Conservation (phyloP, 2,329 filamentous ascomycete genomes). For the Xylaria sp. region DNA sequence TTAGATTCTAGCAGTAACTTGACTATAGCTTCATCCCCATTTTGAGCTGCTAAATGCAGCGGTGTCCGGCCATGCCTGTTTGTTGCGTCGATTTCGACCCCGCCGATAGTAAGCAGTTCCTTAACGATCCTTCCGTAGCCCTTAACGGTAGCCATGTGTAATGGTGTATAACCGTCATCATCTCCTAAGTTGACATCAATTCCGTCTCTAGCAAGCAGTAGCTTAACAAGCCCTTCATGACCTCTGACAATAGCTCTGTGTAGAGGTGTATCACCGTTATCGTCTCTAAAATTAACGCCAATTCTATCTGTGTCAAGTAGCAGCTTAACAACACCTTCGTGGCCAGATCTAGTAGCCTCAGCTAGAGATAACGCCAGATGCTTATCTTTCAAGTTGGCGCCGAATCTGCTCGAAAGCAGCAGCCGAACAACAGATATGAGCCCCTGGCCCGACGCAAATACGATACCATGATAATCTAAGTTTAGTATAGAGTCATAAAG, state of each 20-base stretch:
- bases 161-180: not conserved
- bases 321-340: not conserved
- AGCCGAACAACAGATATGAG: too few relatives aligned
- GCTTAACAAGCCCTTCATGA: not conserved
- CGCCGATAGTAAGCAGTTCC: not conserved
- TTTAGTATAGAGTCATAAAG: not conserved
- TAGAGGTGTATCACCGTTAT: not conserved
- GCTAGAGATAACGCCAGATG: not conserved
- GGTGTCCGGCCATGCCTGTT: not conserved
- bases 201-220: not conserved
- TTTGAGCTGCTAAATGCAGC: too few relatives aligned
- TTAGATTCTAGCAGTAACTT: too few relatives aligned
- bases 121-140: not conserved
- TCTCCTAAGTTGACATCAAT: not conserved
- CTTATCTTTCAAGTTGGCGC: not conserved
- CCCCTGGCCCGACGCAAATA: too few relatives aligned
- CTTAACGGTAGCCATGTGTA: not conserved
- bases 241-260: not conserved
- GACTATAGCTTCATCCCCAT: too few relatives aligned
- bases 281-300: not conserved
- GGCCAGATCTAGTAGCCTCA: not conserved
- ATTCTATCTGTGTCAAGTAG: not conserved
- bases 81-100: not conserved
- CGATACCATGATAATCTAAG: not conserved
- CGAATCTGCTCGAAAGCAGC: not conserved